phyloP scores from a whole-genome alignment of 2,329 filamentous ascomycete species.

The Colletotrichum tamarilloi region DNA sequence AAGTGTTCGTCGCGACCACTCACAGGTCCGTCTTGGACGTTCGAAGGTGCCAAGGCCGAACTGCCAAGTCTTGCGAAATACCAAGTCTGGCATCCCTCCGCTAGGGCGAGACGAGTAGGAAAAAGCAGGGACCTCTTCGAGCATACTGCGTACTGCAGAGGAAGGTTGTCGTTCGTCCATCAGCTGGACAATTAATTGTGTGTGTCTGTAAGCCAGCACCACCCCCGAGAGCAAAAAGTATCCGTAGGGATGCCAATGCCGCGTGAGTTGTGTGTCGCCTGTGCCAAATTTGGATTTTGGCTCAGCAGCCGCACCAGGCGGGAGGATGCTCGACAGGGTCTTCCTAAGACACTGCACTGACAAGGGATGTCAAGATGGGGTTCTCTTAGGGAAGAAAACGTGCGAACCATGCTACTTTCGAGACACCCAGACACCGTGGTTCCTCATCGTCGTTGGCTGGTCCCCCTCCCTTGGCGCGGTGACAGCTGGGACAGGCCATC shows the following conservation, averaged over 20 bases:
- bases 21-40: neutral
- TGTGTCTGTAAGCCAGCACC: neutral
- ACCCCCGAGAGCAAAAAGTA: neutral
- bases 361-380: neutral
- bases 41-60: slow-evolving; percentile 24
- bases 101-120: neutral
- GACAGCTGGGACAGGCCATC: slow-evolving; percentile 21
- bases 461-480: slow-evolving; percentile 23
- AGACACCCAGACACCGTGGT: slow-evolving; percentile 33
- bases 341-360: neutral
- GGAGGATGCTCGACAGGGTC: neutral
- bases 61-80: slow-evolving; percentile 17
- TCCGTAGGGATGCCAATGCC: neutral
- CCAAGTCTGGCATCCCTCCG: neutral
- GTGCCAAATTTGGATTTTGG: slow-evolving; percentile 21
- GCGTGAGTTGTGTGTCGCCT: neutral
- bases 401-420: slow-evolving; percentile 25
- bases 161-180: neutral
- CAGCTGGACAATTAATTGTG: slow-evolving; percentile 1
- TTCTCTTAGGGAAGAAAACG: slow-evolving; percentile 7
- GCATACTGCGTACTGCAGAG: neutral
- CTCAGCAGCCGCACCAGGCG: slow-evolving; percentile 8
- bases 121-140: neutral
- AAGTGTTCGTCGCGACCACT: slow-evolving; percentile 21
- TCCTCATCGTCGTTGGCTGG: slow-evolving; percentile 5